Conservation (phyloP, 345 rosid species). For the Eucalyptus coolabah region DNA sequence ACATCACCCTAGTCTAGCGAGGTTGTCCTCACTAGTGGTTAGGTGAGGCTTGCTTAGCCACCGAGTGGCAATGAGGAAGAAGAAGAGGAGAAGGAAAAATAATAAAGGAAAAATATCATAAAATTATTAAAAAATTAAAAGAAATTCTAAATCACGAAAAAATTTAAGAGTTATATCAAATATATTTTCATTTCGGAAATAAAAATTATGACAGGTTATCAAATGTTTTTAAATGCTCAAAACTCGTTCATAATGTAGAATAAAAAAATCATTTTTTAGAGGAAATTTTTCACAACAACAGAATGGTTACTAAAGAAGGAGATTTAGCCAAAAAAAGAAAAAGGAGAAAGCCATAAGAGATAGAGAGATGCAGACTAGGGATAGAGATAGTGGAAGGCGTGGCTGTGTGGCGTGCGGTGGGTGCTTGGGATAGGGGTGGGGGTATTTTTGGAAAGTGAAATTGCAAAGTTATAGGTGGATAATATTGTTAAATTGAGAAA, state of each 20-base stretch:
- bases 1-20: accelerated
- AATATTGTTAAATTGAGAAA: background rate
- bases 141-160: no score
- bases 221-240: accelerated
- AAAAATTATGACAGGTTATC: accelerated
- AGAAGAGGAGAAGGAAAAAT: no score
- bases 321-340: no score
- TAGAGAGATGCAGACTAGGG: background rate
- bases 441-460: background rate
- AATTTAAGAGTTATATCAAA: no score
- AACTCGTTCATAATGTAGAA: accelerated
- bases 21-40: accelerated
- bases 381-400: background rate
- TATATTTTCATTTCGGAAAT: accelerated
- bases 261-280: no score
- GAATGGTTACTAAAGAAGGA: no score
- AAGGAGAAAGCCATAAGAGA: background rate
- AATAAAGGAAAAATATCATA: no score
- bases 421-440: background rate
- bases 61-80: accelerated
- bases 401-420: background rate
- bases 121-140: no score
- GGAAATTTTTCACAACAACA: accelerated
- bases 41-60: accelerated
- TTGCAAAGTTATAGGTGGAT: background rate